Conservation (phyloP, 2,329 filamentous ascomycete species). For the Aspergillus hiratsukae region DNA sequence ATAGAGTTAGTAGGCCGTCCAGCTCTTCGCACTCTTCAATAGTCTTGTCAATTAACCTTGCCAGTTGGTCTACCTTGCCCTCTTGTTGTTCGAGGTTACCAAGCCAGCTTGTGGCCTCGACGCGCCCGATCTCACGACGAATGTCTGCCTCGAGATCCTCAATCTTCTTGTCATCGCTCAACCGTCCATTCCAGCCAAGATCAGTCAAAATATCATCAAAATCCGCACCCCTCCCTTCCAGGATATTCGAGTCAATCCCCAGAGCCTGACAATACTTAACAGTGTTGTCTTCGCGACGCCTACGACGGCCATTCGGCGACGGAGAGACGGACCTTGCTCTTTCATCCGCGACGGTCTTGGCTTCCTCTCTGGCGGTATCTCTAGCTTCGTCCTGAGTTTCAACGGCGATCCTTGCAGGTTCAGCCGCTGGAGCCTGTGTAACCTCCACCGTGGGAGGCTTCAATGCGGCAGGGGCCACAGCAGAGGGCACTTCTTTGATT, state of each 20-base stretch:
- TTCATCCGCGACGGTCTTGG: conserved; percentile 18
- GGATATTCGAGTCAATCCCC: conserved; percentile 70
- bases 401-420: conserved; percentile 23
- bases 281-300: conserved; percentile 67
- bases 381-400: conserved; percentile 16
- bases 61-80: conserved; percentile 81
- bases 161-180: conserved; percentile 69
- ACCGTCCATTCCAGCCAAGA: conserved; percentile 80
- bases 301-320: conserved; percentile 51
- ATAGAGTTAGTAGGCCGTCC: conserved; percentile 88
- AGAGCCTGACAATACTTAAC: conserved; percentile 72
- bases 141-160: conserved; percentile 79
- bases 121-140: conserved; percentile 80
- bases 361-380: conserved; percentile 19
- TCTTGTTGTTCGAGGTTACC: conserved; percentile 80
- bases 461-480: conserved; percentile 8
- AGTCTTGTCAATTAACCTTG: conserved; percentile 79
- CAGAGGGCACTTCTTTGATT: conserved; percentile 10
- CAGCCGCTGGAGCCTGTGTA: conserved; percentile 30
- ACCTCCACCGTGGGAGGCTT: conserved; percentile 37
- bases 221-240: conserved; percentile 72
- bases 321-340: conserved; percentile 33
- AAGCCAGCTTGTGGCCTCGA: conserved; percentile 90
- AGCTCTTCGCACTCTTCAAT: conserved; percentile 94
- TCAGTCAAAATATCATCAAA: conserved; percentile 80